A percentile compares a stretch with the other conserved stretches of the same genome.
Conservation (phyloP, 106 monocot genomes). For the Agapanthus africanus region DNA sequence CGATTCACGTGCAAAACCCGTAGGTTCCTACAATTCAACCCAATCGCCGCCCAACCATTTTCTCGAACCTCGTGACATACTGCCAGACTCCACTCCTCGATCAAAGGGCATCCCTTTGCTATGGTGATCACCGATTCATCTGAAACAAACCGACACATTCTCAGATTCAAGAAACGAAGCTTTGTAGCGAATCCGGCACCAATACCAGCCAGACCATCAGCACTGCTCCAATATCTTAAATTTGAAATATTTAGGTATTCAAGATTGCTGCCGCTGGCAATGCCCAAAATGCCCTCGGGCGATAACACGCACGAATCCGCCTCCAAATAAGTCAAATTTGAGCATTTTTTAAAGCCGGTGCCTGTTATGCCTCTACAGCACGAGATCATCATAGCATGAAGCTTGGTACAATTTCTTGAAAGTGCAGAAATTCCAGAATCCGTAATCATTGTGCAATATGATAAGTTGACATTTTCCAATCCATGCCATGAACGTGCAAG, state of each 20-base stretch:
- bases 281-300: conserved; percentile 41
- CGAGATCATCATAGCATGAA: conserved; percentile 52
- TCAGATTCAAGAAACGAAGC: conserved; percentile 56
- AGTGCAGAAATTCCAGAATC: conserved; percentile 52
- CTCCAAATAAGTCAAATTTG: conserved; percentile 54
- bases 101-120: conserved; percentile 60
- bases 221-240: conserved; percentile 23
- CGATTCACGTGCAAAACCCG: conserved; percentile 76
- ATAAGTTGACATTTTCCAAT: conserved; percentile 55
- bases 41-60: conserved; percentile 63
- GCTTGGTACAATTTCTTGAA: conserved; percentile 30
- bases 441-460: conserved; percentile 47
- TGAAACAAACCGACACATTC: conserved; percentile 55
- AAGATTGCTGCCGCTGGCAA: conserved; percentile 51
- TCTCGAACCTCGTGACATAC: conserved; percentile 60
- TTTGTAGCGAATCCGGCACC: conserved; percentile 33
- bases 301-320: conserved; percentile 75
- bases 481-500: conserved; percentile 38
- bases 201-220: conserved; percentile 28
- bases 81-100: conserved; percentile 83
- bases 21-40: conserved; percentile 43
- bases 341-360: conserved; percentile 51
- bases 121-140: conserved; percentile 54
- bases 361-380: conserved; percentile 55
- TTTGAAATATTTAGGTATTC: conserved; percentile 63